Evolutionary conservation across 768 basidiomycete species (phyloP).

Genomic region (Lepiota brunneoincarnata): DNA sequence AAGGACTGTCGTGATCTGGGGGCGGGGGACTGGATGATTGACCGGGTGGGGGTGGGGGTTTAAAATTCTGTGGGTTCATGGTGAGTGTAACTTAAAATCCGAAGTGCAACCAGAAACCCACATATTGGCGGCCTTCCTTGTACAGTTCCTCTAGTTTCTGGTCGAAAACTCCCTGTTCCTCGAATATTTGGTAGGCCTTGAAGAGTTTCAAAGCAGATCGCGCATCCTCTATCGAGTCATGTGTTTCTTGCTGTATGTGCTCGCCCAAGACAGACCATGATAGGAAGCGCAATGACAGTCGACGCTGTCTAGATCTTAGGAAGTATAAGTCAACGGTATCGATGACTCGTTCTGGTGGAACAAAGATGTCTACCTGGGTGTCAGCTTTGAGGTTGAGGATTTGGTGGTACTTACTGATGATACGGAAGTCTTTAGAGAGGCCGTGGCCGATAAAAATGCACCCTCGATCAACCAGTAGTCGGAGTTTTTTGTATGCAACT

Average conservation of each 20-base stretch:
- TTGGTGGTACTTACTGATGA: constrained; percentile 78
- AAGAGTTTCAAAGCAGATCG: constrained; percentile 82
- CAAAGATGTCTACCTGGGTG: constrained; percentile 73
- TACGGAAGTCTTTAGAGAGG: constrained; percentile 95
- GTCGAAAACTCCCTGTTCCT: constrained; percentile 77
- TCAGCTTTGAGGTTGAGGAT: background rate
- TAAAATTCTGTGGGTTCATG: constrained; percentile 46
- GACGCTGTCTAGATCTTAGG: constrained; percentile 73
- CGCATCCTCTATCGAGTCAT: constrained; percentile 99
- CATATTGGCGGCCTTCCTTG: constrained; percentile 71
- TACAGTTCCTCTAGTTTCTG: constrained; percentile 86
- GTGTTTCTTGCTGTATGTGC: constrained; percentile 90
- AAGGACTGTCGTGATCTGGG: background rate
- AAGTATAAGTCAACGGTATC: constrained; percentile 99
- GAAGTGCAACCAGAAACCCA: constrained; percentile 29
- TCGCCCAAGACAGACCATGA: constrained; percentile 92
- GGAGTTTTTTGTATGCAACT: constrained; percentile 97
- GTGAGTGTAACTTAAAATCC: background rate
- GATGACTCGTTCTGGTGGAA: constrained; percentile 92
- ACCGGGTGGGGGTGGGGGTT: constrained; percentile 40
- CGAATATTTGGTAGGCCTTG: constrained; percentile 75
- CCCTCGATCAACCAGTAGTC: constrained; percentile 88
- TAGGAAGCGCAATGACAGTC: constrained; percentile 88
- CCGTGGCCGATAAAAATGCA: constrained; percentile 98
- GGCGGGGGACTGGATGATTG: background rate